phyloP scores from a whole-genome alignment of 176 grass and related monocot genomes.

The Bothriochloa decipiens region DNA sequence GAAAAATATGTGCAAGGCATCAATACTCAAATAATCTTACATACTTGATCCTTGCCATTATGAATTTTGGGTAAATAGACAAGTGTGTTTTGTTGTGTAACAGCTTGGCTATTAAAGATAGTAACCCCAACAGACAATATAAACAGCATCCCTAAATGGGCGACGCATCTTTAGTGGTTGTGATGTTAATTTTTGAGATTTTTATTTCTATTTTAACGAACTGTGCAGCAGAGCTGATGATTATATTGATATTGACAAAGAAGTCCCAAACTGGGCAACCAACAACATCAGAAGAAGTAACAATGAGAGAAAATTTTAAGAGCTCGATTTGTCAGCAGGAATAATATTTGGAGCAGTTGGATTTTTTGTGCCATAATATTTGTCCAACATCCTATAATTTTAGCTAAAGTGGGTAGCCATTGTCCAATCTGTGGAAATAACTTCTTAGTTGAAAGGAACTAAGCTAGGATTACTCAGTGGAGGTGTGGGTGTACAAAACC shows the following conservation, averaged over 20 bases:
- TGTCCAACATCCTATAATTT: conserved; percentile 2
- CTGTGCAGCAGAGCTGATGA: no score
- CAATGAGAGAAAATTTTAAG: neutral
- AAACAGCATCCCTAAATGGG: neutral
- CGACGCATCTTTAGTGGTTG: neutral
- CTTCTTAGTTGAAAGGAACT: neutral
- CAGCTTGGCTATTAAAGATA: conserved; percentile 4
- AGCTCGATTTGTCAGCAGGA: neutral
- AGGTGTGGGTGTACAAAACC: neutral
- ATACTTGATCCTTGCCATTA: neutral
- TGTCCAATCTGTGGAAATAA: neutral
- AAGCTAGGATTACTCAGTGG: neutral
- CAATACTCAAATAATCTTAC: conserved; percentile 9
- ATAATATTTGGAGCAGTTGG: neutral
- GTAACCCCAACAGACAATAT: neutral
- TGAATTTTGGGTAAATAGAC: neutral
- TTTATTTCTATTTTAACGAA: no score
- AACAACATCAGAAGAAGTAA: no score
- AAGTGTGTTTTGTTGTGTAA: neutral
- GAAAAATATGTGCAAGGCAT: conserved; percentile 2
- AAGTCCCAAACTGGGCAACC: no score
- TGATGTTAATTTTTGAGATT: neutral
- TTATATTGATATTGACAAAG: no score
- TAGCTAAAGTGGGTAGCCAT: neutral
- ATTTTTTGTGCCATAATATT: conserved; percentile 22